Evolutionary conservation across 768 basidiomycete species (phyloP).

Genomic region (Leccinum subgranulosum): DNA sequence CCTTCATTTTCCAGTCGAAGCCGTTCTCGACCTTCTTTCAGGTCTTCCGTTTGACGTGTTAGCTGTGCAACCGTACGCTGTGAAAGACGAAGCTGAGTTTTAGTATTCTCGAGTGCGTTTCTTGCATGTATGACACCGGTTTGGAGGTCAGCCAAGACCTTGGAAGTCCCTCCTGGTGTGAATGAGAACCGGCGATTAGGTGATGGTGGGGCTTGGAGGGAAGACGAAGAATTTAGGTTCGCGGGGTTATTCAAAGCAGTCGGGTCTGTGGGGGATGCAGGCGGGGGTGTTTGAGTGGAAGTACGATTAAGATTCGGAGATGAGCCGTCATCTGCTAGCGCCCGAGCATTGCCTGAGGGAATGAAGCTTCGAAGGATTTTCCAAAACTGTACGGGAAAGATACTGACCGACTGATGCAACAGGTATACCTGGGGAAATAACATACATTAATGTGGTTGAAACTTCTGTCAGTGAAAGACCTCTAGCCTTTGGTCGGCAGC

Average conservation of each 20-base stretch:
- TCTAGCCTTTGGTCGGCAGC: conserved; percentile 18
- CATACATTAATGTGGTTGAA: conserved; percentile 22
- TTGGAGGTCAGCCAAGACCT: conserved; percentile 85
- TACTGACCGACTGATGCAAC: conserved; percentile 73
- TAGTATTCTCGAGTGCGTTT: conserved; percentile 83
- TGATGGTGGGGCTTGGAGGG: conserved; percentile 42
- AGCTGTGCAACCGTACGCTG: conserved; percentile 83
- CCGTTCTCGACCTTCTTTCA: conserved; percentile 84
- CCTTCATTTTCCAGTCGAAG: conserved; percentile 83
- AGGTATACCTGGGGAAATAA: conserved; percentile 58
- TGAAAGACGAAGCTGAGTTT: conserved; percentile 73
- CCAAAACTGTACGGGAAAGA: not conserved
- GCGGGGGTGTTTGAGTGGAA: conserved; percentile 29
- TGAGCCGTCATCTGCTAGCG: conserved; percentile 72
- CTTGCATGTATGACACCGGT: conserved; percentile 76
- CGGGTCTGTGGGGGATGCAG: conserved; percentile 35
- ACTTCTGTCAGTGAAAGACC: conserved; percentile 16
- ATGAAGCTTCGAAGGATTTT: conserved; percentile 18
- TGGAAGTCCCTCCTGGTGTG: conserved; percentile 78
- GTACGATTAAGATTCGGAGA: conserved; percentile 33
- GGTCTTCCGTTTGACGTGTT: conserved; percentile 81
- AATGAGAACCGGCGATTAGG: conserved; percentile 59
- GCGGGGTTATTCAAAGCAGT: conserved; percentile 25
- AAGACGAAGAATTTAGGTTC: conserved; percentile 34
- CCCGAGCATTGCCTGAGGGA: conserved; percentile 73